Conservation (phyloP, 805 yeast species). For the Sungouiozyma intestinalis region DNA sequence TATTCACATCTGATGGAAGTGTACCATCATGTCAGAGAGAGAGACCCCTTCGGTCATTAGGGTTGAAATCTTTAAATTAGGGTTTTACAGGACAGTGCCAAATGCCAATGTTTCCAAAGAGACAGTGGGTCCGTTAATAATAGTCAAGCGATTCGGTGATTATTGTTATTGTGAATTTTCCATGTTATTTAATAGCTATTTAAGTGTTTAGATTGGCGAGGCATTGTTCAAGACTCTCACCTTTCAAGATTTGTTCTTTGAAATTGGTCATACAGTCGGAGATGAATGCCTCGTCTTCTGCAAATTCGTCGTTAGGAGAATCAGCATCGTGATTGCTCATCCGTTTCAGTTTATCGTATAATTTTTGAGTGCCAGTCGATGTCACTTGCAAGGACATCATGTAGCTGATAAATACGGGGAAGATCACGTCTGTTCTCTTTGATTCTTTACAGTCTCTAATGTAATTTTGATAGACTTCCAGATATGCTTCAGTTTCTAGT, state of each 20-base stretch:
- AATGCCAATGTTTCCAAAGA: neutral
- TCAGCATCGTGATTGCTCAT: neutral
- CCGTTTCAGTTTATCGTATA: neutral
- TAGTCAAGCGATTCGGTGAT: neutral
- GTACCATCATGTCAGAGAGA: too few species aligned
- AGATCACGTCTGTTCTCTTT: neutral
- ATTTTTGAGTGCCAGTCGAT: neutral
- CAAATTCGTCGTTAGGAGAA: neutral
- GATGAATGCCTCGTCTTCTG: neutral
- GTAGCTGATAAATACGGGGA: neutral
- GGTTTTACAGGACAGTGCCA: neutral
- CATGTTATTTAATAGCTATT: too few species aligned
- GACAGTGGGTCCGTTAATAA: neutral
- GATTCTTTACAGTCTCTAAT: neutral
- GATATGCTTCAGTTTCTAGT: neutral
- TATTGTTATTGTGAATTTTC: too few species aligned
- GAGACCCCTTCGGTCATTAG: neutral
- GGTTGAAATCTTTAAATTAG: neutral
- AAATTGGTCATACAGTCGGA: neutral
- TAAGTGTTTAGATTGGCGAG: neutral
- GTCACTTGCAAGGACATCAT: neutral
- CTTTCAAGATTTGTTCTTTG: neutral
- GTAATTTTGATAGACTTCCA: neutral
- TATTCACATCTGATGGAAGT: too few species aligned
- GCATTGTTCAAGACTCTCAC: neutral